phyloP scores from a whole-genome alignment of 2,329 filamentous ascomycete genomes.

The Colletotrichum incanum region DNA sequence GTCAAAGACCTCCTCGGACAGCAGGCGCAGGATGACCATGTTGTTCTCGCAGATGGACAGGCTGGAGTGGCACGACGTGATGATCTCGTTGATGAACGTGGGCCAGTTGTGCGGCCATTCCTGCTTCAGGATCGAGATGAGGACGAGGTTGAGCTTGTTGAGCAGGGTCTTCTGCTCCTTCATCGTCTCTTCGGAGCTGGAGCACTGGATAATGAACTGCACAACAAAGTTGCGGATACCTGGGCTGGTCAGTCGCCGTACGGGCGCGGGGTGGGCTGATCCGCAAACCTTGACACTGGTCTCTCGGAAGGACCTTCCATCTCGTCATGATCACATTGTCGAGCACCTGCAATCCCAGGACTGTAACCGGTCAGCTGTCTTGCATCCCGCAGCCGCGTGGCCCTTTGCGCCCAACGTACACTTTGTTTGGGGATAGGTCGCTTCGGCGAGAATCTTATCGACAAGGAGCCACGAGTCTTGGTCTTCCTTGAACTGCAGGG shows the following conservation, averaged over 20 bases:
- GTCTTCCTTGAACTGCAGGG: constrained; percentile 93
- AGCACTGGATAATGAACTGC: constrained; percentile 97
- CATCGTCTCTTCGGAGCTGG: constrained; percentile 89
- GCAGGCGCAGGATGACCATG: constrained; percentile 95
- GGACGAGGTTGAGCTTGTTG: constrained; percentile 98
- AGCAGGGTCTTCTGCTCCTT: constrained; percentile 89
- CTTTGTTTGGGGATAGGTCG: constrained; percentile 95
- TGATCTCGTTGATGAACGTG: constrained; percentile 99
- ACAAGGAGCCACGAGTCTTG: constrained; percentile 98
- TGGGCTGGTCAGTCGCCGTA: constrained; percentile 53
- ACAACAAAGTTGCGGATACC: constrained; percentile 99
- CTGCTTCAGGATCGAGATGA: constrained; percentile 98
- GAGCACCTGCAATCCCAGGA: constrained; percentile 94
- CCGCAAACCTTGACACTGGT: constrained; percentile 86
- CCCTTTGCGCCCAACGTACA: constrained; percentile 71
- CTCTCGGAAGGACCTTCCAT: constrained; percentile 97
- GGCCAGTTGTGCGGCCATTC: constrained; percentile 99
- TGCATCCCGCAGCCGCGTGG: neutral
- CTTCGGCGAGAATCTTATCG: constrained; percentile 95
- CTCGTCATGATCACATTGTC: constrained; percentile 99
- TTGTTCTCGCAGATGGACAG: constrained; percentile 99
- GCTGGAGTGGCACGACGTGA: constrained; percentile 94
- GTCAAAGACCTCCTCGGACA: constrained; percentile 99
- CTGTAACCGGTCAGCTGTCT: constrained; percentile 59
- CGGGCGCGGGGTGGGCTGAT: constrained; percentile 15